Evolutionary conservation across 345 rosid genomes (phyloP).

Genomic region (Trapa bicornis): DNA sequence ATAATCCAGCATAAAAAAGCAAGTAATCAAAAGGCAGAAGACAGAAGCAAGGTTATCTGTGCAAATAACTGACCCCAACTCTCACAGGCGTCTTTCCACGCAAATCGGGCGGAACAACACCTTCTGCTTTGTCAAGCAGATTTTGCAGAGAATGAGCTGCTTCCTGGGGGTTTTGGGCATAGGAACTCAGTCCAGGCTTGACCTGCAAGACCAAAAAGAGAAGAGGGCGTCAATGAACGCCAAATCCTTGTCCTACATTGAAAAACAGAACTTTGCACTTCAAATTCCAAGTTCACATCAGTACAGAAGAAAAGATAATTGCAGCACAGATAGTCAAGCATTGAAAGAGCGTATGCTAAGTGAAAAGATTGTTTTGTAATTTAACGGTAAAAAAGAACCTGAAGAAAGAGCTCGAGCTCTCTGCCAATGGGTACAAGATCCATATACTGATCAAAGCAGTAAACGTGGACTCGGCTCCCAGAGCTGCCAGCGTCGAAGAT

Average conservation of each 20-base stretch:
- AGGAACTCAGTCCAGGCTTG: slow-evolving; percentile 65
- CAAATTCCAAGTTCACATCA: neutral
- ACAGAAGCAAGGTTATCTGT: neutral
- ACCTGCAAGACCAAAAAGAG: neutral
- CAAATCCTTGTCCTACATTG: no score
- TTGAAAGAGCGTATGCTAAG: neutral
- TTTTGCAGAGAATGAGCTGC: slow-evolving; percentile 55
- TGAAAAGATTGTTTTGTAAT: no score
- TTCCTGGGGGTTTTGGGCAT: slow-evolving; percentile 57
- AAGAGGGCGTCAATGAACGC: neutral
- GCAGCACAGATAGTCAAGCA: neutral
- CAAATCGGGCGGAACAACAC: slow-evolving; percentile 63
- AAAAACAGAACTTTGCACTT: neutral
- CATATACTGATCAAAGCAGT: slow-evolving; percentile 71
- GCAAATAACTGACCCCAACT: slow-evolving; percentile 64
- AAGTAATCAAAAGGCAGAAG: neutral
- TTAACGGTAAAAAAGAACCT: slow-evolving; percentile 7
- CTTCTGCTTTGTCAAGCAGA: slow-evolving; percentile 77
- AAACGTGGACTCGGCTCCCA: slow-evolving; percentile 93
- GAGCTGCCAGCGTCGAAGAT: slow-evolving; percentile 94
- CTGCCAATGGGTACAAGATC: slow-evolving; percentile 86
- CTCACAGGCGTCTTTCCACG: slow-evolving; percentile 74
- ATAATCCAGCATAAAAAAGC: slow-evolving; percentile 10
- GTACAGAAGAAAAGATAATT: neutral
- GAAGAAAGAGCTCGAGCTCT: slow-evolving; percentile 71